Base-by-base conservation (phyloP, 2,329 filamentous ascomycete species). In the Pseudogymnoascus sp. region DNA sequence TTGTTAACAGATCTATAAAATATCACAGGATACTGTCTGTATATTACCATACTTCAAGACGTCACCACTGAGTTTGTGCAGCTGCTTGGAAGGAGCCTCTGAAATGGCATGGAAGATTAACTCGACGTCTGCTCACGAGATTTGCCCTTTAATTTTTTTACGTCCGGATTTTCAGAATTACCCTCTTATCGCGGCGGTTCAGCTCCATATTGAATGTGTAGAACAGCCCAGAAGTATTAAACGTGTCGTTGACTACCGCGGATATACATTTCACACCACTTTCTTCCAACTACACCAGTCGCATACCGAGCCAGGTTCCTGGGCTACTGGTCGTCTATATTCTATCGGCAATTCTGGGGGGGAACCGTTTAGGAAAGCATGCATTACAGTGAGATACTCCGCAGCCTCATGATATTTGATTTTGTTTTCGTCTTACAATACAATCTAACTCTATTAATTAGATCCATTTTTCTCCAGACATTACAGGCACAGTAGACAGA, bases 281-380 rank as follows among this genome's bases (percentile, higher is more conserved):
- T 49, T 49, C 23, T 49, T 28, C 23, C 12, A 49, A 28, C 12
- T 49, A 49, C 7, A 16, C 1, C 12, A 16, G 12, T 28, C 21
- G 14, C 23, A 14, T 12, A 28, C 23, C 5, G 5, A n/a, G 88
- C 87, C 12, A 77, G 79, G 12, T 90, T 91, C 69, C 78, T 90
- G 4, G 72, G 73, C 59, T 69, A 70, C 58, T 71, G 69, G 69
- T 74, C 72, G 31, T 79, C 78, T 60, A 79, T 83, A 49, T 49
- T 49, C 43, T 28, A 11, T 49, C 7, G 1, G 8, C 2, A 9
- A 49, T 49, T 2, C 6, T 1, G 2, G 14, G 2, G 7, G 43
- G 2, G 16, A 49, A 25, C 23, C 14, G 5, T 49, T 49, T 5
- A 49, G 43, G 23, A 49, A 49, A 49, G 43, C 43, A 49, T 49